Conservation (phyloP, 768 basidiomycete genomes). For the Rhizopogon rudus region DNA sequence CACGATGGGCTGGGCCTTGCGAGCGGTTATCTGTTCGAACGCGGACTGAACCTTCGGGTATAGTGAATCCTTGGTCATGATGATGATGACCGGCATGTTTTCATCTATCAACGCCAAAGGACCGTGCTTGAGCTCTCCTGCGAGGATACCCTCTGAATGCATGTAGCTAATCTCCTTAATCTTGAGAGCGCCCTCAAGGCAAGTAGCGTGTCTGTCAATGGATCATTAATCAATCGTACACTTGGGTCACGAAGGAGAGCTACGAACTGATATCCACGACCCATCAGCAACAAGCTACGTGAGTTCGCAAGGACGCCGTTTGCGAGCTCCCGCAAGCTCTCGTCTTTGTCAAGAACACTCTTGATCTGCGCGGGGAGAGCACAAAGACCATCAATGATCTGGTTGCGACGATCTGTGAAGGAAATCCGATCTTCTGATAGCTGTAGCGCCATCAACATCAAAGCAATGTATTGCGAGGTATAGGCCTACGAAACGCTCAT, state of each 20-base stretch:
- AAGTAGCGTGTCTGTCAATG: conserved; percentile 74
- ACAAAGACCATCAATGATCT: conserved; percentile 92
- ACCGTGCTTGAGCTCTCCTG: conserved; percentile 98
- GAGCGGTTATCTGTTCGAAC: conserved; percentile 93
- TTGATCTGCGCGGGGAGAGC: conserved; percentile 88
- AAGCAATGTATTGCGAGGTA: conserved; percentile 97
- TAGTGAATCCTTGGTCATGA: conserved; percentile 98
- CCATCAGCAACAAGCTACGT: conserved; percentile 92
- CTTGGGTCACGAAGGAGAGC: not conserved
- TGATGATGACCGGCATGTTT: conserved; percentile 97
- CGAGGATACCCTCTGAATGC: conserved; percentile 71
- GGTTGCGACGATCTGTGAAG: conserved; percentile 81
- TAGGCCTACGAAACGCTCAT: conserved; percentile 59
- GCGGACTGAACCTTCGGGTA: conserved; percentile 99
- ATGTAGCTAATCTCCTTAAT: conserved; percentile 98
- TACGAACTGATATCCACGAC: conserved; percentile 90
- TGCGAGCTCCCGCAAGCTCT: conserved; percentile 74
- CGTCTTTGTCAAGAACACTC: conserved; percentile 77
- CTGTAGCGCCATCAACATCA: conserved; percentile 98
- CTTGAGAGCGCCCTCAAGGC: conserved; percentile 96
- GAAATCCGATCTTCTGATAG: conserved; percentile 96
- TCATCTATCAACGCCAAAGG: conserved; percentile 97
- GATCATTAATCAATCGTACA: not conserved
- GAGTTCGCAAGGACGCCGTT: conserved; percentile 71
- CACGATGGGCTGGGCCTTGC: conserved; percentile 93